phyloP scores from a whole-genome alignment of 306 rosid species.

The Abrus pulchellus region DNA sequence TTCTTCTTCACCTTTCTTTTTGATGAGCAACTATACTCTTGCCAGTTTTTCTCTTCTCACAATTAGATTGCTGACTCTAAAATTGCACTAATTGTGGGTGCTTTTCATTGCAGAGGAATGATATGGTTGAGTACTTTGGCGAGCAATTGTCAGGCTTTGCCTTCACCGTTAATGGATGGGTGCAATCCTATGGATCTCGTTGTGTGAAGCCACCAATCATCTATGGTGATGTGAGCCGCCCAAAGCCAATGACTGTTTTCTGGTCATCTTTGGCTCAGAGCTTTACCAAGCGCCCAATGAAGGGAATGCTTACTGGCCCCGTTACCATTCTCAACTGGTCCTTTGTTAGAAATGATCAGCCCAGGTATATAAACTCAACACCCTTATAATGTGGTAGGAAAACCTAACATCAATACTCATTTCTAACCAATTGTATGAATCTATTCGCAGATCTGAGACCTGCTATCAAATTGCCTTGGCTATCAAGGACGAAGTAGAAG shows the following conservation, averaged over 20 bases:
- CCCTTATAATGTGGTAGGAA: constrained; percentile 16
- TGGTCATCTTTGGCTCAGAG: constrained; percentile 92
- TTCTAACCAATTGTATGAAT: constrained; percentile 38
- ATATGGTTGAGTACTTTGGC: constrained; percentile 95
- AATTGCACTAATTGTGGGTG: constrained; percentile 40
- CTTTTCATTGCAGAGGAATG: constrained; percentile 78
- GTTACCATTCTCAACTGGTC: constrained; percentile 99
- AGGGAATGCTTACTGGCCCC: constrained; percentile 99
- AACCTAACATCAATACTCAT: neutral
- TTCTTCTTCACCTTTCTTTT: neutral
- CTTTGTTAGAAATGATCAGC: constrained; percentile 88
- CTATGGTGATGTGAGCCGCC: constrained; percentile 97
- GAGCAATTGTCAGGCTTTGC: constrained; percentile 96
- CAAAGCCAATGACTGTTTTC: constrained; percentile 92
- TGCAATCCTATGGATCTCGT: constrained; percentile 95
- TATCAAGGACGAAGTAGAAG: constrained; percentile 94
- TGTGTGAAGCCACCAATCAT: constrained; percentile 98
- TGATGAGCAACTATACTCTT: neutral
- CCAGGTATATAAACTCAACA: constrained; percentile 64
- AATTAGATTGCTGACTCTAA: constrained; percentile 13
- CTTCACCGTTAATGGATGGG: constrained; percentile 92
- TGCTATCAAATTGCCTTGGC: constrained; percentile 93
- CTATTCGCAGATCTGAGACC: constrained; percentile 71
- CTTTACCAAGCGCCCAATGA: constrained; percentile 89
- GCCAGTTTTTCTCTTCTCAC: constrained; percentile 2